Conservation (phyloP, 495 filamentous ascomycete genomes). For the Schizothecium vesticola region DNA sequence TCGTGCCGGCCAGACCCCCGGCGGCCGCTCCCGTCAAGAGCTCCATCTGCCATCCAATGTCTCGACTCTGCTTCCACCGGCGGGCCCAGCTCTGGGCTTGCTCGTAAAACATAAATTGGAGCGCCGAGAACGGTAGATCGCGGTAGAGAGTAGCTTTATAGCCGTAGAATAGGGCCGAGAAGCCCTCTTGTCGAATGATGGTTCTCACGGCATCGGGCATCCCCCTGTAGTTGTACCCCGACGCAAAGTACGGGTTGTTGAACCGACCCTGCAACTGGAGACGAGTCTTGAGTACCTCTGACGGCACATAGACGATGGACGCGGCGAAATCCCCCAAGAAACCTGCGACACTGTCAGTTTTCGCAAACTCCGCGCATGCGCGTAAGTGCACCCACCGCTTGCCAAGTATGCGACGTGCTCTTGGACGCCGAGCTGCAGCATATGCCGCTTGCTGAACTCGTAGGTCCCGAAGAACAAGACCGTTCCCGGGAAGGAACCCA, state of each 20-base stretch:
- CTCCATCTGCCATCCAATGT: conserved; percentile 81
- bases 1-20: conserved; percentile 86
- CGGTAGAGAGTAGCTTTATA: conserved; percentile 93
- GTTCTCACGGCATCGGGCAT: conserved; percentile 75
- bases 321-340: conserved; percentile 90
- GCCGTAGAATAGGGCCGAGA: conserved; percentile 82
- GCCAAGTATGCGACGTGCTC: conserved; percentile 77
- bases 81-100: conserved; percentile 80
- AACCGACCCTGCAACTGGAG: conserved; percentile 90
- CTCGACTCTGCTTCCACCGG: conserved; percentile 57
- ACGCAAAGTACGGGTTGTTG: conserved; percentile 89
- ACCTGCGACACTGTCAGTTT: conserved; percentile 44
- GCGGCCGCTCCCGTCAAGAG: conserved; percentile 87
- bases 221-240: conserved; percentile 88
- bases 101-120: conserved; percentile 98
- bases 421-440: conserved; percentile 78
- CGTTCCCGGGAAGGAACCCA: conserved; percentile 91
- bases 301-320: conserved; percentile 88
- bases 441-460: conserved; percentile 84
- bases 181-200: conserved; percentile 75
- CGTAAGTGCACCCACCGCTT: conserved; percentile 51
- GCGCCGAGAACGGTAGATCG: conserved; percentile 88
- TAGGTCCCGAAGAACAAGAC: conserved; percentile 94
- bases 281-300: conserved; percentile 92
- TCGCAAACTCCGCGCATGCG: background rate